Evolutionary conservation across 2,329 filamentous ascomycete genomes (phyloP), one percentile per base, ranked within the genome.

Genomic region (Trichoderma brevicompactum): DNA sequence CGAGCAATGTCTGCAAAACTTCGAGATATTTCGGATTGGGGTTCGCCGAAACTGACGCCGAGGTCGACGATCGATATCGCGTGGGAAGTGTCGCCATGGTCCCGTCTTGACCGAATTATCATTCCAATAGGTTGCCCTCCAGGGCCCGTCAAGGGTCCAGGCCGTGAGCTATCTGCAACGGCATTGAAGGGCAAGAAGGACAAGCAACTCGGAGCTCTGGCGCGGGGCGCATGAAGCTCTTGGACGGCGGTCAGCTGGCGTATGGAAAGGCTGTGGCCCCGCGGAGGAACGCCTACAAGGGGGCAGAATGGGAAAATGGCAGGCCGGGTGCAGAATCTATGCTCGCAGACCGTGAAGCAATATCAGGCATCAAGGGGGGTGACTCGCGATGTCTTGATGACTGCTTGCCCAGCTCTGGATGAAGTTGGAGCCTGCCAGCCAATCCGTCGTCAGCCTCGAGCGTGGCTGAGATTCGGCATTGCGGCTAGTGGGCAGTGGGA

Each of bases 61-160:
- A 85, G 48, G 87, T 90, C 66, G 87, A 89, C 67, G 87, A 88
- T 69, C 87, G 85, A 73, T 87, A 87, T 67, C 87, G 83, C 74
- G 85, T 81, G 65, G 82, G 78, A 68, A 80, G 80, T 66, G 79
- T 75, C 67, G 84, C 80, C 81, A 87, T 86, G 73, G 73, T 82
- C 67, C 66, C 67, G 49, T 66, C 69, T 55, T 65, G 59, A 65
- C 69, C 65, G 58, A 53, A n/a, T 63, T 65, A 41, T 74, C 71
- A 73, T 73, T 70, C 73, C 72, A 73, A 66, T 61, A 70, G 64
- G 65, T 61, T 56, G 70, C 69, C 67, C 70, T 72, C 75, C 71
- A 72, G 72, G 75, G 72, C 76, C 75, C 72, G 69, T 77, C 74
- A 77, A 75, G 75, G 76, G 75, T 74, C 75, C 73, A 77, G 74